Percentiles rank a stretch among this genome's conserved stretches.
Evolutionary conservation across 805 yeast genomes (phyloP).

Genomic region (Martiniozyma abietophila): DNA sequence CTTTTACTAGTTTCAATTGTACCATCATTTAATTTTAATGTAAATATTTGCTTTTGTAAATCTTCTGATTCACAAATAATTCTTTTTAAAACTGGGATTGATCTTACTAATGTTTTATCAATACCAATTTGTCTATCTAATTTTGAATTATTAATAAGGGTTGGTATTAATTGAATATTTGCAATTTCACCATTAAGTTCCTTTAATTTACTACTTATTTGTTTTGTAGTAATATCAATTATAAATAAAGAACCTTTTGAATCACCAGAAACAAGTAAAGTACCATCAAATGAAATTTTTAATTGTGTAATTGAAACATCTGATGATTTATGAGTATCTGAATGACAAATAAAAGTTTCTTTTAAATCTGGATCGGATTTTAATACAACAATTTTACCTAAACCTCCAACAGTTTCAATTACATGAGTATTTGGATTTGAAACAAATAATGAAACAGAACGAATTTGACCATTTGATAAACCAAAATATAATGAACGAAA

Average conservation of each 20-base stretch:
- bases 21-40: constrained; percentile 25
- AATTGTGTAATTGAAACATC: constrained; percentile 40
- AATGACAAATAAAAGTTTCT: constrained; percentile 47
- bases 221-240: constrained; percentile 63
- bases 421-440: constrained; percentile 27
- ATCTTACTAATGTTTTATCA: constrained; percentile 27
- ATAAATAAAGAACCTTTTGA: constrained; percentile 55
- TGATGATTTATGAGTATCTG: constrained; percentile 18
- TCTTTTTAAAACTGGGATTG: constrained; percentile 61
- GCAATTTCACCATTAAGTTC: constrained; percentile 22
- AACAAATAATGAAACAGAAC: constrained; percentile 43
- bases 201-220: constrained; percentile 50
- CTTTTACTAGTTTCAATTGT: constrained; percentile 10
- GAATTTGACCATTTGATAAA: constrained; percentile 49
- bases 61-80: constrained; percentile 35
- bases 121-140: constrained; percentile 20
- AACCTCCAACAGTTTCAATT: constrained; percentile 55
- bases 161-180: constrained; percentile 17
- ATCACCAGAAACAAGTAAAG: constrained; percentile 66
- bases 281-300: constrained; percentile 64
- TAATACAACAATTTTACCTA: constrained; percentile 39
- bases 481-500: constrained; percentile 71
- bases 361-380: constrained; percentile 40
- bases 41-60: constrained; percentile 35
- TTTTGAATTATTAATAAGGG: constrained; percentile 11